Evolutionary conservation across 2,329 filamentous ascomycete species (phyloP), one percentile per base, ranked within the genome.

Genomic region (Apiospora marii): DNA sequence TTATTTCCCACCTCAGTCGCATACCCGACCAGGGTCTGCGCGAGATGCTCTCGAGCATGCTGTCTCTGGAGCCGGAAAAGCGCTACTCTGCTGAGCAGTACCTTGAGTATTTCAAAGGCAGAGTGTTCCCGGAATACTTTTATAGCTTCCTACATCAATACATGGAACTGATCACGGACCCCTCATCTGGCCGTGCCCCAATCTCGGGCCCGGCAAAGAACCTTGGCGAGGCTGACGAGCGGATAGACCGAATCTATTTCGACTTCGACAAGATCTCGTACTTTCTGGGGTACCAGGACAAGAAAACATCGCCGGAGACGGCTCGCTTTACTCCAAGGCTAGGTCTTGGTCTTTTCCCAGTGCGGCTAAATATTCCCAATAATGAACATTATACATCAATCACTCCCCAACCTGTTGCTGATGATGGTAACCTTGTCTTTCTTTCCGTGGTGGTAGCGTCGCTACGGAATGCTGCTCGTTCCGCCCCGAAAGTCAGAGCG

Each of bases 181-280:
- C 95, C 0, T 94, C 93, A 0, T 94, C 94, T 1, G 94, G 94
- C 0, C 92, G 93, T 75, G 91, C 89, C 70, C 89, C 92, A 14
- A 88, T 94, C 58, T 92, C 92, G 13, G 90, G 92, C 1, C 87
- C 90, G 14, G 84, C 87, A 3, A 91, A 89, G 75, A 97, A 95
- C 78, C 86, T 95, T 70, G 93, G 93, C 73, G 95, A 98, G 81
- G 92, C 95, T 0, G 96, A 99, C 81, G 95, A 98, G 76, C 91
- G 96, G 58, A 98, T 99, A 78, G 94, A 98, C 78, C 91, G 95
- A 61, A 92, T 99, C 0, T 98, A 93, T 79, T 91, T 93, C 77
- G 96, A 99, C 79, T 98, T 98, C 83, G 96, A 99, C 81, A 99
- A 98, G 82, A 98, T 99, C 70, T 95, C 96, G 0, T 97, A 97